These are phyloP conservation scores for Candolleomyces eurysporus DNA, from an alignment of 768 basidiomycete species.

Conservation along the genomic window DNA sequence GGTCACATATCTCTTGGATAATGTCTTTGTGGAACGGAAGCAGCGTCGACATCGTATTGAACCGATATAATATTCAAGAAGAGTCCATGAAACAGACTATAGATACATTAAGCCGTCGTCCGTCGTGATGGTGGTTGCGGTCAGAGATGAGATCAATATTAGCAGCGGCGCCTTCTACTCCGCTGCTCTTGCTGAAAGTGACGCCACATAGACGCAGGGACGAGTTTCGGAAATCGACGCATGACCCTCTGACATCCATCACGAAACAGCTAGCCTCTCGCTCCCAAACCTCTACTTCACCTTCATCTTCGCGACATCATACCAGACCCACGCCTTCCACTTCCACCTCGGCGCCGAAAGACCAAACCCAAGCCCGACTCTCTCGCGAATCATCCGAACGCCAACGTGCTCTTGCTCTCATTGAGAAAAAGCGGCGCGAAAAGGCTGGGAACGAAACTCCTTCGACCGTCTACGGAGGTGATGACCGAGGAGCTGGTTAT, in stretches of 20 bases:
- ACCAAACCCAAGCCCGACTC: conserved; percentile 56
- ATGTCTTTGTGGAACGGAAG: conserved; percentile 70
- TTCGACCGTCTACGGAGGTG: conserved; percentile 57
- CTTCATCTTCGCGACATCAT: background rate
- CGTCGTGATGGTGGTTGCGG: background rate
- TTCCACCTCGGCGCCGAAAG: conserved; percentile 4
- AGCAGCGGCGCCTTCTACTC: background rate
- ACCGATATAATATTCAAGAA: background rate
- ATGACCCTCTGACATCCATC: conserved; percentile 77
- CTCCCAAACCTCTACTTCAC: conserved; percentile 20
- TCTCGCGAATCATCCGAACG: conserved; percentile 75
- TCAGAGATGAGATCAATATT: background rate
- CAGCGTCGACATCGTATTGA: conserved; percentile 40
- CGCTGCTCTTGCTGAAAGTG: background rate
- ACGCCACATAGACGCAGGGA: conserved; percentile 51
- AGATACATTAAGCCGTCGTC: background rate
- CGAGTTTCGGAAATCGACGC: conserved; percentile 54
- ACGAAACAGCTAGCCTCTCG: conserved; percentile 58
- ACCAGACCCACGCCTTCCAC: background rate
- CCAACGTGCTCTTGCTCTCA: conserved; percentile 70
- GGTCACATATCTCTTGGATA: conserved; percentile 69
- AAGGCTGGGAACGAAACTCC: conserved; percentile 54
- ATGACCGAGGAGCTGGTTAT: conserved; percentile 43
- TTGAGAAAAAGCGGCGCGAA: conserved; percentile 64
- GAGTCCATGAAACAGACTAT: background rate